Evolutionary conservation across 495 filamentous ascomycete species (phyloP), one percentile per base, ranked within the genome.

Genomic region (Penicillium mononematosum): DNA sequence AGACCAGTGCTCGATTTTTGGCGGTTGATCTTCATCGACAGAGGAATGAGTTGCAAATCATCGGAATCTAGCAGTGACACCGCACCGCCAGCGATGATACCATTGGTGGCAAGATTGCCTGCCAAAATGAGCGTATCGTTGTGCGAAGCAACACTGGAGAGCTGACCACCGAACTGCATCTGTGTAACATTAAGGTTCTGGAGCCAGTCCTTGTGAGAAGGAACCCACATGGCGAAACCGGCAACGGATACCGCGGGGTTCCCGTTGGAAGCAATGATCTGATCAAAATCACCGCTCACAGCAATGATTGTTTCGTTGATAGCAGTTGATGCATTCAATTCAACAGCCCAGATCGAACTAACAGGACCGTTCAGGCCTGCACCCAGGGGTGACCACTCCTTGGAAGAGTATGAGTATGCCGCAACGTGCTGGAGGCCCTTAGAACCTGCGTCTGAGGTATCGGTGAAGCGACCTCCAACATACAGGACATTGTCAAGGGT

Each of bases 211-310:
- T 84, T 82, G 47, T 79, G 81, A 5, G 92, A 94, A 20, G 91
- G 91, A n/a, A 98, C 88, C 94, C 94, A 99, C 24, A 97, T 76
- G 29, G 89, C 94, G 66, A 98, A 92, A 1, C 92, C 90, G 47
- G 81, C 67, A 2, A 85, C 87, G 12, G 80, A 62, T 11, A 85
- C 71, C n/a, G 83, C 80, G 11, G 78, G 62, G 59, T 84, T 87
- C 50, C 74, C 76, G 42, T 75, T 85, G 65, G 88, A 91, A 3
- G 83, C 80, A 19, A 86, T 73, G 25, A 96, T 80, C 56, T 83
- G 74, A 22, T 81, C 77, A 69, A 99, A 99, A 62, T 85, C 78
- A 24, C 94, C 94, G 62, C 85, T 95, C 45, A 99, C 72, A 4
- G 86, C 83, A 48, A 98, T 80, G 31, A 86, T 88, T 5, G 83